A percentile compares a stretch with the other conserved stretches of the same genome.
Evolutionary conservation across 2,329 filamentous ascomycete genomes (phyloP).

Genomic region (Aspergillus bombycis): DNA sequence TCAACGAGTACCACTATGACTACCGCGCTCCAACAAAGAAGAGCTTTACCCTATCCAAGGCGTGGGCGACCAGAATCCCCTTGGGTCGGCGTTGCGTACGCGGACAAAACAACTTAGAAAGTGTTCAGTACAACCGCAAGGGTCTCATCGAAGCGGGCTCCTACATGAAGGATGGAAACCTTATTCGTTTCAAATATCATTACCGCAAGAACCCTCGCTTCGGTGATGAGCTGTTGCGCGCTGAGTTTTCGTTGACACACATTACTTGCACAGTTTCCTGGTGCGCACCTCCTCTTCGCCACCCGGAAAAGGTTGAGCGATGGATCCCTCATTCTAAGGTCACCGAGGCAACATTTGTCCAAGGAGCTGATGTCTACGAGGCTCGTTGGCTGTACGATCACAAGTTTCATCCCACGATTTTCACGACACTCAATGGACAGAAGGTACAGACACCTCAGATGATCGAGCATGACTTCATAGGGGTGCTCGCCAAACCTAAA

Average conservation of each 20-base stretch:
- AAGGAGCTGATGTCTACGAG: conserved; percentile 57
- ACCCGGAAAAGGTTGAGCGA: conserved; percentile 55
- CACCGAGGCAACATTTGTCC: conserved; percentile 58
- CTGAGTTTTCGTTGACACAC: conserved; percentile 58
- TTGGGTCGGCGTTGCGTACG: conserved; percentile 51
- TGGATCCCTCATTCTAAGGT: conserved; percentile 61
- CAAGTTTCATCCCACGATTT: conserved; percentile 52
- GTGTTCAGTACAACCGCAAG: conserved; percentile 56
- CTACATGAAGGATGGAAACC: conserved; percentile 56
- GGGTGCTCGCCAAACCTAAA: conserved; percentile 48
- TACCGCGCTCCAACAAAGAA: conserved; percentile 34
- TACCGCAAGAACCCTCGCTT: conserved; percentile 59
- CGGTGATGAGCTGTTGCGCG: conserved; percentile 59
- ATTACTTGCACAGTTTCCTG: conserved; percentile 59
- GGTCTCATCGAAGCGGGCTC: conserved; percentile 58
- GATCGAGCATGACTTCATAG: conserved; percentile 53
- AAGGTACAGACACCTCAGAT: conserved; percentile 57
- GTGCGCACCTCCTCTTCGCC: conserved; percentile 55
- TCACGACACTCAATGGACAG: conserved; percentile 54
- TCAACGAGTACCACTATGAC: conserved; percentile 57
- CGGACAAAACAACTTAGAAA: conserved; percentile 50
- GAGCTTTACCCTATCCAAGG: conserved; percentile 28
- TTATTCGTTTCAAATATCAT: conserved; percentile 58
- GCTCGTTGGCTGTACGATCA: conserved; percentile 54
- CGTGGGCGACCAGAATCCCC: conserved; percentile 42